These are phyloP conservation scores for Aspergillus egyptiacus DNA, from an alignment of 495 filamentous ascomycete species.

Conservation along the genomic window DNA sequence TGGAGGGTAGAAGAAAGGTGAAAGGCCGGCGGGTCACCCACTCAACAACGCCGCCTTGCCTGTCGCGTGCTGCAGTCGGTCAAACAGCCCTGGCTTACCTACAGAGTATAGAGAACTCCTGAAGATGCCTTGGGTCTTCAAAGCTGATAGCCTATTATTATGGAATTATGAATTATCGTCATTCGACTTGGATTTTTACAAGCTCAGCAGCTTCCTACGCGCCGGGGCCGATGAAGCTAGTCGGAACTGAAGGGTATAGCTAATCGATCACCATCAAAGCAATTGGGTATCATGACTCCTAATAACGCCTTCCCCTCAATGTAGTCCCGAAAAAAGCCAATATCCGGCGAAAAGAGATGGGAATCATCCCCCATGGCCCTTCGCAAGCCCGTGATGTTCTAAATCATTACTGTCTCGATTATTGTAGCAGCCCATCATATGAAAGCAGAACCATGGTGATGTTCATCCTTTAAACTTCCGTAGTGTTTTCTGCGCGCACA, in stretches of 20 bases:
- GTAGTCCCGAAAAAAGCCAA: not conserved
- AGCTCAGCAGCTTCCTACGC: not conserved
- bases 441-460: not conserved
- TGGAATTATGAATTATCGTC: not conserved
- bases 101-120: no score
- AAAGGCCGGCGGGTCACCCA: conserved; percentile 34
- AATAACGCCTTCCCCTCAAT: not conserved
- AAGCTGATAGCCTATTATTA: not conserved
- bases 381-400: not conserved
- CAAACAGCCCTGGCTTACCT: conserved; percentile 4
- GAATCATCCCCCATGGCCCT: not conserved
- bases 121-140: no score
- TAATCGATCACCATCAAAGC: not conserved
- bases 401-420: not conserved
- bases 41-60: conserved; percentile 26
- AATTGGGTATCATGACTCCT: not conserved
- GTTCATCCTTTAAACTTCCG: conserved; percentile 70
- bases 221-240: not conserved
- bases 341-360: not conserved
- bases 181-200: not conserved
- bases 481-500: conserved; percentile 52
- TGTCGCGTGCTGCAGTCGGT: conserved; percentile 21
- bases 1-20: conserved; percentile 15
- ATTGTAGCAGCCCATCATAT: not conserved
- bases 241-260: not conserved